These are phyloP conservation scores for Trichaptum fuscoviolaceum DNA, from an alignment of 768 basidiomycete genomes.

Conservation along the genomic window DNA sequence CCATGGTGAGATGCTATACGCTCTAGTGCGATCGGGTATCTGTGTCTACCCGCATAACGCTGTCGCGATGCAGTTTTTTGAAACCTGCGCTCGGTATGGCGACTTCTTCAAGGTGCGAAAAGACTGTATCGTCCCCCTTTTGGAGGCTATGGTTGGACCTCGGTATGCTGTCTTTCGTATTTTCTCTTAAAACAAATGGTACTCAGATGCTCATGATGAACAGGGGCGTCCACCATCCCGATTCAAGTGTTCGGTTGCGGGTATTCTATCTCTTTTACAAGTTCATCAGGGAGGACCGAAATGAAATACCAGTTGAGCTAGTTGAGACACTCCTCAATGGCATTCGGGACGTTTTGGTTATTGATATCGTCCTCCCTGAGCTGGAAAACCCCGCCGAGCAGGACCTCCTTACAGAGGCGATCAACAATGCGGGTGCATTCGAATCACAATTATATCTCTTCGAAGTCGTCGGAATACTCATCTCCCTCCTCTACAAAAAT, in stretches of 20 bases:
- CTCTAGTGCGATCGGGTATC: constrained; percentile 79
- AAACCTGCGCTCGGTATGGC: constrained; percentile 84
- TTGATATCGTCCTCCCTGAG: constrained; percentile 73
- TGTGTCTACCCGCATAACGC: constrained; percentile 77
- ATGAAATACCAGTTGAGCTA: constrained; percentile 71
- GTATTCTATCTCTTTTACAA: constrained; percentile 90
- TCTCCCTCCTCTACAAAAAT: constrained; percentile 64
- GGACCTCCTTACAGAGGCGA: constrained; percentile 75
- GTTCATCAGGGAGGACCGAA: constrained; percentile 80
- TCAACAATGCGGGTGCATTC: constrained; percentile 66
- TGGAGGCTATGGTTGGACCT: constrained; percentile 82
- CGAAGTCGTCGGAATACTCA: constrained; percentile 83
- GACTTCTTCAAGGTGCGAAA: constrained; percentile 96
- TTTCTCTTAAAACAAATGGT: background rate
- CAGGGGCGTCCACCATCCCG: constrained; percentile 83
- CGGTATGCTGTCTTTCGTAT: constrained; percentile 47
- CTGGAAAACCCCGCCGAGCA: constrained; percentile 63
- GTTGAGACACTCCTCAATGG: constrained; percentile 65
- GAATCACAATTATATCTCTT: constrained; percentile 93
- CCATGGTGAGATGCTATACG: constrained; percentile 85
- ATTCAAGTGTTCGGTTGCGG: constrained; percentile 64
- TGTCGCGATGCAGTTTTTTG: constrained; percentile 89
- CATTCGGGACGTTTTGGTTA: constrained; percentile 70
- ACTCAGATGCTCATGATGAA: background rate
- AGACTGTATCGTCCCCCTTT: constrained; percentile 78